Percentiles rank a stretch among this genome's conserved stretches.
These are phyloP conservation scores for Ustilago tritici DNA, from an alignment of 1,284 basidiomycete species.

Conservation along the genomic window DNA sequence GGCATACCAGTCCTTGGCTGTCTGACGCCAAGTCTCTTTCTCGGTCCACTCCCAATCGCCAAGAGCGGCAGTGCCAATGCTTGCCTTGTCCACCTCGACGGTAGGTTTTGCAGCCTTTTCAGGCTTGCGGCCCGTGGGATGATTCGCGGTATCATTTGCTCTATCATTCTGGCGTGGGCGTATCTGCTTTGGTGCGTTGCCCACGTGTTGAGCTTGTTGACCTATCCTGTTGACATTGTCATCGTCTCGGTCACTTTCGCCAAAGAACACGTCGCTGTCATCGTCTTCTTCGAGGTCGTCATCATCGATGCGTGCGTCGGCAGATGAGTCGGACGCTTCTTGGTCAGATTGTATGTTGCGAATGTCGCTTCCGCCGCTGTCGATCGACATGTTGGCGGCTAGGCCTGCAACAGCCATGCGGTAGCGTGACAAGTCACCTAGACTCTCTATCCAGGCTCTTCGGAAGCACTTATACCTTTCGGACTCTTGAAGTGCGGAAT, in stretches of 20 bases:
- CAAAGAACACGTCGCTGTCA: conserved; percentile 16
- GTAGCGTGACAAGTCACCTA: conserved; percentile 94
- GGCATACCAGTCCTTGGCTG: conserved; percentile 93
- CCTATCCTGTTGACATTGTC: neutral
- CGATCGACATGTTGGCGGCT: conserved; percentile 56
- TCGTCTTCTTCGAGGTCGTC: conserved; percentile 30
- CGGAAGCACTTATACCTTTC: conserved; percentile 79
- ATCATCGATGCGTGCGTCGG: conserved; percentile 37
- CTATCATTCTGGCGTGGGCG: neutral
- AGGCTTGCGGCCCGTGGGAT: neutral
- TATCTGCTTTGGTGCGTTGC: neutral
- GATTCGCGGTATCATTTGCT: neutral
- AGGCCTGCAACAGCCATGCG: conserved; percentile 85
- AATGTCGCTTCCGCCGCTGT: conserved; percentile 70
- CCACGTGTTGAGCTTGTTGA: neutral
- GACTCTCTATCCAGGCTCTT: conserved; percentile 90
- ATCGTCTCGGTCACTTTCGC: conserved; percentile 4
- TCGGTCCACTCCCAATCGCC: conserved; percentile 88
- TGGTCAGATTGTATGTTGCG: conserved; percentile 23
- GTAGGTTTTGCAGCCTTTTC: conserved; percentile 1
- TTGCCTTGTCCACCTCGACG: conserved; percentile 70
- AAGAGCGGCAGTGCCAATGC: conserved; percentile 87
- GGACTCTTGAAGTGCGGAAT: conserved; percentile 88
- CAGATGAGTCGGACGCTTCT: conserved; percentile 3
- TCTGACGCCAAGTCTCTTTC: conserved; percentile 88